A percentile compares a stretch with the other conserved stretches of the same genome.
phyloP scores from a whole-genome alignment of 2,329 filamentous ascomycete species.

The Aspergillus sojae region DNA sequence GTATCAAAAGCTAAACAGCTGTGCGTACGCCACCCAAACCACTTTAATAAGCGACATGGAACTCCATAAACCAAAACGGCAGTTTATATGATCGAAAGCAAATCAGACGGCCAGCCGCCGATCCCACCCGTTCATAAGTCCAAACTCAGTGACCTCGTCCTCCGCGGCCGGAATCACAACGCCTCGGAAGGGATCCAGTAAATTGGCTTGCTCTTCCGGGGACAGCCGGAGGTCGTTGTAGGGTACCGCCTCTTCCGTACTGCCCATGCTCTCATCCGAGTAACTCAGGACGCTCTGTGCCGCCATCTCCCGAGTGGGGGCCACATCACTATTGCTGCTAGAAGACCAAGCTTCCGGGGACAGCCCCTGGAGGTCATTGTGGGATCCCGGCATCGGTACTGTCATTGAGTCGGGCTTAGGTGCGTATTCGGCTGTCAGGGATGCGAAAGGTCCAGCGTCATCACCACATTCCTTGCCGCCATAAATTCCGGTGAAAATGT shows the following conservation, averaged over 20 bases:
- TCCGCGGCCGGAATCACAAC: conserved; percentile 41
- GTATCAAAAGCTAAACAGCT: conserved; percentile 10
- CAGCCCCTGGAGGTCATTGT: conserved; percentile 38
- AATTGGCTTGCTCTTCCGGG: conserved; percentile 31
- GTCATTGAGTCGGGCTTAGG: conserved; percentile 29
- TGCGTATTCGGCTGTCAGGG: conserved; percentile 34
- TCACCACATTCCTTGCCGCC: conserved; percentile 45
- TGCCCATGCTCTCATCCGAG: conserved; percentile 62
- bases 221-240: conserved; percentile 28
- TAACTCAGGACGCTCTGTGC: conserved; percentile 62
- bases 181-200: conserved; percentile 39
- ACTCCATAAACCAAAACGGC: neutral
- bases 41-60: neutral
- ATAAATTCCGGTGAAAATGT: conserved; percentile 67
- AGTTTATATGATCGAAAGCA: neutral
- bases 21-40: neutral
- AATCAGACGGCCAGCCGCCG: conserved; percentile 36
- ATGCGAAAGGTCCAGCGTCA: conserved; percentile 38
- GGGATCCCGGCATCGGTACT: conserved; percentile 21
- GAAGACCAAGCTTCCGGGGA: conserved; percentile 44
- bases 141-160: conserved; percentile 37
- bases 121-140: conserved; percentile 35
- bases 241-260: conserved; percentile 49
- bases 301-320: conserved; percentile 28
- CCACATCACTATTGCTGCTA: conserved; percentile 42